Percentiles rank a stretch among this genome's conserved stretches.
Conservation (phyloP, 768 basidiomycete genomes). For the Suillus americanus region DNA sequence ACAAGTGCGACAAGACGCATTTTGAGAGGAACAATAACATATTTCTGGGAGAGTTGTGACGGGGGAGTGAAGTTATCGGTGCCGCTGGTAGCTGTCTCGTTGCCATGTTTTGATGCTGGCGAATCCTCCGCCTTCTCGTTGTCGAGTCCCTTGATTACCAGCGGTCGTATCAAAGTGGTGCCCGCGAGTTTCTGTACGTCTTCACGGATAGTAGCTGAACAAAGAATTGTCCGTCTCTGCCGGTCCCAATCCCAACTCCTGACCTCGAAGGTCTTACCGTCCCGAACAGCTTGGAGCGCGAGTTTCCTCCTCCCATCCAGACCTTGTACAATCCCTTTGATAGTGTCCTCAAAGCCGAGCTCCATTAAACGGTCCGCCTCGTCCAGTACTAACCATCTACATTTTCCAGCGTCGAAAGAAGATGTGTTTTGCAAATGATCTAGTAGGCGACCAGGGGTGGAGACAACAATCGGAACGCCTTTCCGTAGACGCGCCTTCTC, state of each 20-base stretch:
- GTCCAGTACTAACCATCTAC: constrained; percentile 94
- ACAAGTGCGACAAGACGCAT: constrained; percentile 90
- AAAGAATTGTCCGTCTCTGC: constrained; percentile 82
- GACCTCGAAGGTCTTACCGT: constrained; percentile 68
- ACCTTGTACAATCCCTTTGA: constrained; percentile 84
- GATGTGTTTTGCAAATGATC: constrained; percentile 97
- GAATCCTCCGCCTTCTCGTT: constrained; percentile 32
- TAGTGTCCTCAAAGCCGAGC: constrained; percentile 95
- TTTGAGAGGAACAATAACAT: constrained; percentile 87
- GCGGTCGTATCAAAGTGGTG: constrained; percentile 70
- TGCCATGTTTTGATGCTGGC: constrained; percentile 19
- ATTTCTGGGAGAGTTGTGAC: constrained; percentile 90
- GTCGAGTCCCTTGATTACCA: constrained; percentile 79
- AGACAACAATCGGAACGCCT: constrained; percentile 92
- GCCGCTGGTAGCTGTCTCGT: constrained; percentile 19
- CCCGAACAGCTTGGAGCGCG: constrained; percentile 62
- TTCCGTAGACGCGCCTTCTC: constrained; percentile 96
- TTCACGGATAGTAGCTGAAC: constrained; percentile 95
- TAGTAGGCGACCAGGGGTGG: constrained; percentile 91
- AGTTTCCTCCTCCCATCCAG: constrained; percentile 81
- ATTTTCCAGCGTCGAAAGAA: constrained; percentile 89
- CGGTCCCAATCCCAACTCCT: constrained; percentile 85
- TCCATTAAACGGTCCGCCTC: constrained; percentile 99
- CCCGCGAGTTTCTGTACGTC: constrained; percentile 94
- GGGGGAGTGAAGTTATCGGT: constrained; percentile 85